A percentile compares a stretch with the other conserved stretches of the same genome.
phyloP scores from a whole-genome alignment of 1,284 basidiomycete species.

The Tilletia caries region DNA sequence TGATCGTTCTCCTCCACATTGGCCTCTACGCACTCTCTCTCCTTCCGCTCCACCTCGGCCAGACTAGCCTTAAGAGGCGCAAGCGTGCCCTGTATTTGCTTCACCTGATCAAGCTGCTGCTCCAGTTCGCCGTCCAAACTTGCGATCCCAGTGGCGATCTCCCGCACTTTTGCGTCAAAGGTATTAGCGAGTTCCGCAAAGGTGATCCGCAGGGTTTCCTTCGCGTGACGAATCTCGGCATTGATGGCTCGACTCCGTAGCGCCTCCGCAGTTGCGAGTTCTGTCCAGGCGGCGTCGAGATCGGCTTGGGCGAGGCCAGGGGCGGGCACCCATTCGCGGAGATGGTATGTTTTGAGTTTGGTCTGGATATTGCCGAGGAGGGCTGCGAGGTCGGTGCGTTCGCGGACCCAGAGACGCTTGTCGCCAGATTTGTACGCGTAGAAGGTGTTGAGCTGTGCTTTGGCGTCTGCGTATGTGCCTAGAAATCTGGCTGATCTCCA shows the following conservation, averaged over 20 bases:
- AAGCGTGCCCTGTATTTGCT: slow-evolving; percentile 27
- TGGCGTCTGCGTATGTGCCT: slow-evolving; percentile 70
- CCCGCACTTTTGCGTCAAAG: slow-evolving; percentile 61
- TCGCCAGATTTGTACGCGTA: slow-evolving; percentile 77
- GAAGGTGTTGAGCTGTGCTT: slow-evolving; percentile 71
- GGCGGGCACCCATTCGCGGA: slow-evolving; percentile 42
- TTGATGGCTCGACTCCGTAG: slow-evolving; percentile 78
- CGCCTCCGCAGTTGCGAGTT: slow-evolving; percentile 71
- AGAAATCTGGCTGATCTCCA: slow-evolving; percentile 38
- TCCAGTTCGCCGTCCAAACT: slow-evolving; percentile 41
- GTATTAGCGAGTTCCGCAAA: slow-evolving; percentile 81
- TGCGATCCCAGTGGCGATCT: slow-evolving; percentile 31
- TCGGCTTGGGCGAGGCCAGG: slow-evolving; percentile 59
- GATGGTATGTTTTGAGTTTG: slow-evolving; percentile 83
- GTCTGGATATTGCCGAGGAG: slow-evolving; percentile 91
- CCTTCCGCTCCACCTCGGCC: slow-evolving; percentile 24
- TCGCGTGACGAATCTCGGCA: slow-evolving; percentile 69
- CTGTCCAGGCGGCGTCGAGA: slow-evolving; percentile 75
- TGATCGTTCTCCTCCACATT: slow-evolving; percentile 97
- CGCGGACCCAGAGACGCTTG: slow-evolving; percentile 82
- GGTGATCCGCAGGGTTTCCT: slow-evolving; percentile 72
- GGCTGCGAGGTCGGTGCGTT: slow-evolving; percentile 81
- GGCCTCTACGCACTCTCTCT: slow-evolving; percentile 72
- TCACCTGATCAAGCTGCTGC: slow-evolving; percentile 30
- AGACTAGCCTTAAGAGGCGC: slow-evolving; percentile 24